These are phyloP conservation scores for Cercophora samala DNA, from an alignment of 495 filamentous ascomycete species.

Conservation along the genomic window DNA sequence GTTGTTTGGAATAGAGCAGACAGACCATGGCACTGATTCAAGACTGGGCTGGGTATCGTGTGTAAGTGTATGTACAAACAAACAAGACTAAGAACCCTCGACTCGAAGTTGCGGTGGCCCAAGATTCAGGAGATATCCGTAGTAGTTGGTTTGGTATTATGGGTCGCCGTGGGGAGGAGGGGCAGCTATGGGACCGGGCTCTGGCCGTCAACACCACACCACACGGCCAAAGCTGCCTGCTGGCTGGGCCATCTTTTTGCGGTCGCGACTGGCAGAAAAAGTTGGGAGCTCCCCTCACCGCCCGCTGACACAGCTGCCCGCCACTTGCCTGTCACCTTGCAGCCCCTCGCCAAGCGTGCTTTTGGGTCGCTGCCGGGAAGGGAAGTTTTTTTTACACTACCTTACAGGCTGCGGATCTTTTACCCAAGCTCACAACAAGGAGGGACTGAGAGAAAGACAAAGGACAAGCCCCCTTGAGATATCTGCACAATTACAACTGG, in stretches of 20 bases:
- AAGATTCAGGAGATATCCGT: not conserved
- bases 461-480: not conserved
- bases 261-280: constrained; percentile 29
- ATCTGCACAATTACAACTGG: not conserved
- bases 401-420: not conserved
- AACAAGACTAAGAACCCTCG: not conserved
- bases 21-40: not conserved
- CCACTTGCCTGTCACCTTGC: constrained; percentile 6
- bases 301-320: constrained; percentile 21
- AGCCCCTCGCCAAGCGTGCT: not conserved
- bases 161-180: constrained; percentile 22
- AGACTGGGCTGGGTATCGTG: no score
- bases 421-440: not conserved
- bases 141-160: not conserved
- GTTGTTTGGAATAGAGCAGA: not conserved
- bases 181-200: constrained; percentile 31
- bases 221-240: constrained; percentile 20
- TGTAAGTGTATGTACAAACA: not conserved
- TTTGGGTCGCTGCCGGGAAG: not conserved
- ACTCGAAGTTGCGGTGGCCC: not conserved
- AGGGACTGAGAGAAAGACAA: not conserved
- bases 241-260: constrained; percentile 27
- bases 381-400: constrained; percentile 8
- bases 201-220: constrained; percentile 4
- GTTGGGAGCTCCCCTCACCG: constrained; percentile 28